Percentiles rank a stretch among this genome's conserved stretches.
Conservation (phyloP, 495 filamentous ascomycete genomes). For the Penicillium bovifimosum region DNA sequence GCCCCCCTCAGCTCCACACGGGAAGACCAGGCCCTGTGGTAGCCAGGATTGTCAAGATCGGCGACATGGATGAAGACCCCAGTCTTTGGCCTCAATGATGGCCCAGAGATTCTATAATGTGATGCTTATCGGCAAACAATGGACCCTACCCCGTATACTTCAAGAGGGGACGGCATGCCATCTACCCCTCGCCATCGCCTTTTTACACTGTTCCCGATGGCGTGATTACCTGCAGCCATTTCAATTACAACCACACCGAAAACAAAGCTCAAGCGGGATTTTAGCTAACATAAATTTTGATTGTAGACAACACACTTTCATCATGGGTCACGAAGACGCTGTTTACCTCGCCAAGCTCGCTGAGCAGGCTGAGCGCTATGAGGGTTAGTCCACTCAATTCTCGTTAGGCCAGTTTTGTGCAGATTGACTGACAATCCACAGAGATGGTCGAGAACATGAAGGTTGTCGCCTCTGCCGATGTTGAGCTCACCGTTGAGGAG, state of each 20-base stretch:
- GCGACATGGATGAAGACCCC: background rate
- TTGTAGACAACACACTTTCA: conserved; percentile 40
- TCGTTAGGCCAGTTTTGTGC: background rate
- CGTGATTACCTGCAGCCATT: conserved; percentile 17
- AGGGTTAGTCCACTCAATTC: conserved; percentile 61
- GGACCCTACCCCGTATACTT: background rate
- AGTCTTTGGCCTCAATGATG: background rate
- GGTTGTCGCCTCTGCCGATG: conserved; percentile 88
- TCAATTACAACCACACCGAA: background rate
- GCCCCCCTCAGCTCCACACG: conserved; percentile 7
- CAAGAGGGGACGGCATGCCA: background rate
- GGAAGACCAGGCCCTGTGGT: conserved; percentile 2
- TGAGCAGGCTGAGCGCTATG: conserved; percentile 99
- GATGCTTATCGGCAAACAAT: background rate
- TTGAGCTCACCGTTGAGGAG: conserved; percentile 98
- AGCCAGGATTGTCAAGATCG: conserved; percentile 16
- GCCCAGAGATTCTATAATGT: background rate
- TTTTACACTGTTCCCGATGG: conserved; percentile 25
- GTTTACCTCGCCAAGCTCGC: conserved; percentile 99
- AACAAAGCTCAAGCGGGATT: background rate
- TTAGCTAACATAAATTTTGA: conserved; percentile 10
- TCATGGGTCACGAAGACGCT: conserved; percentile 98
- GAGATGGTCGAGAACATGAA: conserved; percentile 99
- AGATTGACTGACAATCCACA: conserved; percentile 38
- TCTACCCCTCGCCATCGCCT: conserved; percentile 27